Base-by-base conservation (phyloP, 1,284 basidiomycete genomes). In the Leccinum ponderosum region DNA sequence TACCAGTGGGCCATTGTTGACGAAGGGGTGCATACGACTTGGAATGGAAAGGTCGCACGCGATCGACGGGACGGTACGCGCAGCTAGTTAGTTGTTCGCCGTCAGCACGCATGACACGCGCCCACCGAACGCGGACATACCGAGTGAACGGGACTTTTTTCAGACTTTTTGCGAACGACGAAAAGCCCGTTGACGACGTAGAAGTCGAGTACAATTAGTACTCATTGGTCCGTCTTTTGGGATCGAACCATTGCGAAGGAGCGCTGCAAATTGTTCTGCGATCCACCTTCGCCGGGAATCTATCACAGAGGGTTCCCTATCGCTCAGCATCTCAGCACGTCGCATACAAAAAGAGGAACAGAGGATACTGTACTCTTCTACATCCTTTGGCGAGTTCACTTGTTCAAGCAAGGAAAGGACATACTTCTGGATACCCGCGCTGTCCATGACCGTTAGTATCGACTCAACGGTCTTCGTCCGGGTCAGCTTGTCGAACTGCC, bases 391-490 rank as follows among this genome's bases (percentile, higher is more conserved):
- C n/a, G 82, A 80, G 65, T 87, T 84, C 44, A 89, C 78, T 64
- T 90, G 83, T 14, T 77, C 78, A 37, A 93, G 78, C 15, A 98
- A 78, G 74, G 91, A 89, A 44, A 81, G 76, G 55, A 96, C 85
- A 75, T 96, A 98, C 51, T 80, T 84, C 65, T 85, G 83, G 62
- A 97, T 92, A 8, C 94, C 94, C 1, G 86, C 81, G 1, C 79
- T 77, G 68, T 91, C 87, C 82, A 96, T 87, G 29, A 86, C 87
- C 3, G 87, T 82, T 58, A 98, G 80, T 61, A 98, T 89, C 4
- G 84, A 85, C 75, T 97, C 95, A 48, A 98, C 86, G 1, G 94
- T 97, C 79, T 96, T 97, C 27, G 95, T 97, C 75, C 89, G 91
- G 5, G 96, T 98, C 62, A 97, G 78, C 70, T 85, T 90, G 77